Evolutionary conservation across 306 rosid genomes (phyloP).

Genomic region (Ziziphus jujuba): DNA sequence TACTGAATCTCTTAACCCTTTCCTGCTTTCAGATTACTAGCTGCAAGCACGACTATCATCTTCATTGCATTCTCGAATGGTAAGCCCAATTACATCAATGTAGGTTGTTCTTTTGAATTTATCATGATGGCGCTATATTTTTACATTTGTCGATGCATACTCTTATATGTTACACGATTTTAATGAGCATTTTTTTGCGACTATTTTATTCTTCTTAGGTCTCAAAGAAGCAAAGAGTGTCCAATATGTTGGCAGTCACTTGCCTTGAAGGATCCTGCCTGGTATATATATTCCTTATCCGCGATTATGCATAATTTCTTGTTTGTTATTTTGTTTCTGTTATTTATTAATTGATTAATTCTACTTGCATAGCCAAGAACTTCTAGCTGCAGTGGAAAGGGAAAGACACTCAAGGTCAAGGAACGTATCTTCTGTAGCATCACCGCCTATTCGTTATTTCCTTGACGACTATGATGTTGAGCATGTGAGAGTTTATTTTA

Average conservation of each 20-base stretch:
- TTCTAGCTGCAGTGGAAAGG: conserved; percentile 63
- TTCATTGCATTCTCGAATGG: conserved; percentile 98
- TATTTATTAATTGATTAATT: conserved; percentile 24
- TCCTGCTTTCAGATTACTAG: conserved; percentile 63
- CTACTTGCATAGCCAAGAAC: conserved; percentile 65
- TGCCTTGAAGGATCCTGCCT: conserved; percentile 72
- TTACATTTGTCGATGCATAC: background rate
- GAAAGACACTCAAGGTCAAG: conserved; percentile 56
- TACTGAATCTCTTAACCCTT: conserved; percentile 15
- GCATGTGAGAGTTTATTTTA: conserved; percentile 42
- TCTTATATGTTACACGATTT: background rate
- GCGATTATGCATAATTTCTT: background rate
- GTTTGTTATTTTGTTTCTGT: conserved; percentile 19
- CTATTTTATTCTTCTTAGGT: conserved; percentile 44
- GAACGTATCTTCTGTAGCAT: conserved; percentile 37
- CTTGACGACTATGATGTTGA: conserved; percentile 37
- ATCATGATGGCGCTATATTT: background rate
- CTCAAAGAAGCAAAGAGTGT: conserved; percentile 89
- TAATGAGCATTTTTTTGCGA: conserved; percentile 13
- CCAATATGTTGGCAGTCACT: conserved; percentile 91
- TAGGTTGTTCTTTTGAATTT: background rate
- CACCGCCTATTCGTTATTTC: conserved; percentile 30
- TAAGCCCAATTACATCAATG: conserved; percentile 26
- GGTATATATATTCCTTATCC: conserved; percentile 43
- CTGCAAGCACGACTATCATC: conserved; percentile 96